Percentiles rank a stretch among this genome's conserved stretches.
Conservation (phyloP, 768 basidiomycete genomes). For the Mycena latifolia region DNA sequence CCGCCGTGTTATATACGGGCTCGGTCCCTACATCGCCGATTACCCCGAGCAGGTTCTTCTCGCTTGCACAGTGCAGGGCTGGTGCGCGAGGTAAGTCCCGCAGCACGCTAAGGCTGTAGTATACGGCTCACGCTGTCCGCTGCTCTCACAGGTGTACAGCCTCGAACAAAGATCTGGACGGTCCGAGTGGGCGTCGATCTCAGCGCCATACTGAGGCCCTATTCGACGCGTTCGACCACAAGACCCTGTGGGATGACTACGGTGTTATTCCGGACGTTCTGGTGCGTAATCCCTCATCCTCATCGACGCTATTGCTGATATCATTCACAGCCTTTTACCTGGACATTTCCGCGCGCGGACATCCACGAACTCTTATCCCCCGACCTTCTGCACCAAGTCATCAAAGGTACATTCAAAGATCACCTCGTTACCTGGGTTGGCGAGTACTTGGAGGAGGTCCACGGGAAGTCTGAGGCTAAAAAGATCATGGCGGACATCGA, state of each 20-base stretch:
- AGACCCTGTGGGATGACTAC: slow-evolving; percentile 46
- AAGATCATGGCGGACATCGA: too few species aligned
- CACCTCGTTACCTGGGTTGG: too few species aligned
- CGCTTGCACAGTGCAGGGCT: slow-evolving; percentile 49
- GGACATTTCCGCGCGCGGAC: slow-evolving; percentile 47
- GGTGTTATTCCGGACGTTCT: slow-evolving; percentile 47
- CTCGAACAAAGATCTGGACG: slow-evolving; percentile 40
- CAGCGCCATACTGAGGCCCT: slow-evolving; percentile 38
- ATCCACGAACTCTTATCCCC: slow-evolving; percentile 49
- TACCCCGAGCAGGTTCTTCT: too few species aligned
- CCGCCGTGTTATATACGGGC: too few species aligned
- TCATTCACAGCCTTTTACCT: slow-evolving; percentile 48
- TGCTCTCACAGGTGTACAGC: slow-evolving; percentile 44
- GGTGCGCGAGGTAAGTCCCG: slow-evolving; percentile 48
- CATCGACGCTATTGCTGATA: neutral
- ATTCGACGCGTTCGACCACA: slow-evolving; percentile 35
- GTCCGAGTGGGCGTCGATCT: slow-evolving; percentile 28
- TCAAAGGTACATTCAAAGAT: too few species aligned
- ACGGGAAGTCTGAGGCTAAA: too few species aligned
- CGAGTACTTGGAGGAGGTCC: too few species aligned
- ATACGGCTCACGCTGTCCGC: too few species aligned
- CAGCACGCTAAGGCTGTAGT: too few species aligned
- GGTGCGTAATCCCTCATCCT: slow-evolving; percentile 38
- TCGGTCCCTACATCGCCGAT: too few species aligned
- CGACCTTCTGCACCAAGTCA: slow-evolving; percentile 50